Base-by-base conservation (phyloP, 2,329 filamentous ascomycete species). In the Nemania serpens region DNA sequence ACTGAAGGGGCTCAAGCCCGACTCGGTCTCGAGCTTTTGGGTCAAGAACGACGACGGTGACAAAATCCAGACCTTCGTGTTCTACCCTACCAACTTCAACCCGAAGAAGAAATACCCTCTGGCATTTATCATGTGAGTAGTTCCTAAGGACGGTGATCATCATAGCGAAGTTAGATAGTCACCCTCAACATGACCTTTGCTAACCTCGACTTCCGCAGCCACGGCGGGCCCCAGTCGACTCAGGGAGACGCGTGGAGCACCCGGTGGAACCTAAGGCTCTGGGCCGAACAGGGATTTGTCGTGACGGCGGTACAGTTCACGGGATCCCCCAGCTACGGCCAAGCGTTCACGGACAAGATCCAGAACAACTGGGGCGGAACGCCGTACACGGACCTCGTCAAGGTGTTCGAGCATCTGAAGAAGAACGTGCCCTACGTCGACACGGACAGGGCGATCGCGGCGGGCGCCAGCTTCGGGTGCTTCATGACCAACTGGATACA, bases 401-500 rank as follows among this genome's bases (percentile, higher is more conserved):
- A 57, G 33, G 61, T 63, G 17, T 63, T 63, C 39, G 53, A 57
- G 34, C 52, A 63, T 15, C 49, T 63, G 33, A 60, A 61, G 39
- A 36, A 63, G 36, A 61, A 63, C 33, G 61, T 63, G n/a, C 51
- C 57, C 10, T 63, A 57, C 25, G 53, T 63, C 5, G 61, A 63
- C 29, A 63, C 61, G n/a, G 58, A 61, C 49, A 41, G 61, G n/a
- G 61, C 61, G 13, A 57, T 63, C 45, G 61, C 61, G 1, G 61
- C 47, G 15, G 61, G 61, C 2, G 61, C 52, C 6, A 61, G 61
- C 43, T 63, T 53, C 33, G 61, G 61, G 18, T 56, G 57, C 37
- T 63, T 58, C 17, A 63, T 63, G 61, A 63, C 61, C 2, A 63
- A 63, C 15, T 63, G 61, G 61, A 47, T 63, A n/a, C 61, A 63